phyloP scores from a whole-genome alignment of 345 rosid genomes.

The Litchi chinensis region DNA sequence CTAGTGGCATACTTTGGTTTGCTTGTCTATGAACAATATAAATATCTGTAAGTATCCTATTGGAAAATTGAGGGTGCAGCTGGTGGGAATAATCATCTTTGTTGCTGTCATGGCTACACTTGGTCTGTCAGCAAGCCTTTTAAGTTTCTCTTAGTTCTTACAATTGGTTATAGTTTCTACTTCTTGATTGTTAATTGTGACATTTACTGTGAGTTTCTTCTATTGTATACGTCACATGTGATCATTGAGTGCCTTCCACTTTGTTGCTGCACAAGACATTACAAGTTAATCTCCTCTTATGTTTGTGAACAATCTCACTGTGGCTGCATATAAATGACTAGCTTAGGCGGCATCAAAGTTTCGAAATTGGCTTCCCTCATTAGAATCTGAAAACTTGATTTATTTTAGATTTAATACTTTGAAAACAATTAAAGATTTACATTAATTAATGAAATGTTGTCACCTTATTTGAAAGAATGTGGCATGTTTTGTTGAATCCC shows the following conservation, averaged over 20 bases:
- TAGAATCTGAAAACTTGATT: too few species aligned
- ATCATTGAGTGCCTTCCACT: background rate
- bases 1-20: slow-evolving; percentile 96
- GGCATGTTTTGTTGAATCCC: too few species aligned
- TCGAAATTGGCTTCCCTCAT: background rate
- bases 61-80: slow-evolving; percentile 93
- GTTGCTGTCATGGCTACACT: slow-evolving; percentile 97
- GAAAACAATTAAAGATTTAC: background rate
- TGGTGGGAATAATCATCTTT: slow-evolving; percentile 86
- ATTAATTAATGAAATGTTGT: background rate
- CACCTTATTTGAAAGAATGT: too few species aligned
- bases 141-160: background rate
- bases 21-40: slow-evolving; percentile 79
- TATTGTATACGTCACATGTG: too few species aligned
- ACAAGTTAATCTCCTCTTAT: background rate
- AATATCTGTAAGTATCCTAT: slow-evolving; percentile 92
- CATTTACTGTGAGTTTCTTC: background rate
- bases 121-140: slow-evolving; percentile 43
- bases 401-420: too few species aligned
- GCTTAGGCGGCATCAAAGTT: background rate
- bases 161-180: background rate
- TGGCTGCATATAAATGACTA: background rate
- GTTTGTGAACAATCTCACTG: background rate
- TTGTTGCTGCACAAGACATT: slow-evolving; percentile 6
- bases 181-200: background rate